Conservation (phyloP, 2,329 filamentous ascomycete genomes). For the Chrysoporthe puriensis region DNA sequence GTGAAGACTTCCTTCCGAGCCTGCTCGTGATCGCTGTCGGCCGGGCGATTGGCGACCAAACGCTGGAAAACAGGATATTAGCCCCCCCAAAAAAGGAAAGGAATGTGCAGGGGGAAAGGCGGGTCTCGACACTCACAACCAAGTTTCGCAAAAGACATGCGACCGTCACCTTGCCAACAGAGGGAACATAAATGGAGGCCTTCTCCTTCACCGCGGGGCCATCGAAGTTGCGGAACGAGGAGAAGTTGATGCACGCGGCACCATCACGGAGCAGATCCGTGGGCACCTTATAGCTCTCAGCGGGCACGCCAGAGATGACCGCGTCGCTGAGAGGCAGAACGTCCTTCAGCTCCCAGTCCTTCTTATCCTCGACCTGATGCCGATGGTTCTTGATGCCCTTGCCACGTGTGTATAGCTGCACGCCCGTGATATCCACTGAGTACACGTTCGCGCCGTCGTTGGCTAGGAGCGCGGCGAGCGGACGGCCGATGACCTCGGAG, state of each 20-base stretch:
- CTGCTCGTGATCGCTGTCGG: slow-evolving; percentile 41
- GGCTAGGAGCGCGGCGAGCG: slow-evolving; percentile 87
- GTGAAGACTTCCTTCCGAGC: slow-evolving; percentile 48
- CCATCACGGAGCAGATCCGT: slow-evolving; percentile 82
- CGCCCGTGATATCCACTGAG: slow-evolving; percentile 88
- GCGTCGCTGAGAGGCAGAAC: slow-evolving; percentile 89
- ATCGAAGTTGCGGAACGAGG: slow-evolving; percentile 91
- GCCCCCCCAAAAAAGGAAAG: background rate
- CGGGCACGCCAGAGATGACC: slow-evolving; percentile 89
- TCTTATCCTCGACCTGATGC: slow-evolving; percentile 85
- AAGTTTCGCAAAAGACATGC: slow-evolving; percentile 87
- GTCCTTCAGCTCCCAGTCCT: slow-evolving; percentile 77
- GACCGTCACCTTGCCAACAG: slow-evolving; percentile 97
- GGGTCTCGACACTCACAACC: slow-evolving; percentile 63
- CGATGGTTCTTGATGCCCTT: slow-evolving; percentile 82
- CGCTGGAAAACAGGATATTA: slow-evolving; percentile 41
- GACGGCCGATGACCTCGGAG: slow-evolving; percentile 92
- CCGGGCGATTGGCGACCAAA: slow-evolving; percentile 54
- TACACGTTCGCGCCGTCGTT: slow-evolving; percentile 97
- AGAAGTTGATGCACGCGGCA: slow-evolving; percentile 98
- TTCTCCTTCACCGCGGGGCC: slow-evolving; percentile 86
- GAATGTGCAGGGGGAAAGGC: background rate
- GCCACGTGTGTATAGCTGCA: slow-evolving; percentile 90
- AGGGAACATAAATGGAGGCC: slow-evolving; percentile 94
- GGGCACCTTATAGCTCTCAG: slow-evolving; percentile 87